Conservation (phyloP, 306 rosid species). For the Acacia acuminata region DNA sequence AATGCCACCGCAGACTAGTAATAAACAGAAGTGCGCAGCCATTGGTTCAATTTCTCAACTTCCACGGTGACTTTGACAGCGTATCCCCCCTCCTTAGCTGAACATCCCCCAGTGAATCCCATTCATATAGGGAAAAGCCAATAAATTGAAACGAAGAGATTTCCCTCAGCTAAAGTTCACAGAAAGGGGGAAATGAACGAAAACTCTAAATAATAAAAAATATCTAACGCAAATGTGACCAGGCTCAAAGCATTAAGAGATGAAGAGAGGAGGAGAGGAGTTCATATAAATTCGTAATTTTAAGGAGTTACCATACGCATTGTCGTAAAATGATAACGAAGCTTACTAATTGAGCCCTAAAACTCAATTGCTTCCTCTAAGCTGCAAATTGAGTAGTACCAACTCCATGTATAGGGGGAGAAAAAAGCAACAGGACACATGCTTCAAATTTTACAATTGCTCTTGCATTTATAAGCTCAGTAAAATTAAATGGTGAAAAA, state of each 20-base stretch:
- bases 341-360: constrained; percentile 15
- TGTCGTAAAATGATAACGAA: constrained; percentile 28
- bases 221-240: background rate
- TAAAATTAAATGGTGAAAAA: background rate
- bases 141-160: background rate
- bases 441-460: constrained; percentile 12
- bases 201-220: background rate
- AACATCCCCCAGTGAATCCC: background rate
- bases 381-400: constrained; percentile 9
- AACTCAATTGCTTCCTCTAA: background rate
- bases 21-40: constrained; percentile 9
- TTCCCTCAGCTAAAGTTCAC: background rate
- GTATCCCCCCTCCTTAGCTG: background rate
- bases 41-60: background rate
- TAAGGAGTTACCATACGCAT: constrained; percentile 32
- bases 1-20: background rate
- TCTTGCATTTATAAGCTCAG: constrained; percentile 1
- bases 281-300: background rate
- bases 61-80: background rate
- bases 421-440: background rate
- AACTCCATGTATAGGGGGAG: constrained; percentile 1
- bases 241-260: constrained; percentile 9
- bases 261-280: background rate
- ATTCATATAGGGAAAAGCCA: background rate
- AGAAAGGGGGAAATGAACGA: background rate